Evolutionary conservation across 2,329 filamentous ascomycete species (phyloP), one percentile per base, ranked within the genome.

Genomic region (Pseudogymnoascus sp.): DNA sequence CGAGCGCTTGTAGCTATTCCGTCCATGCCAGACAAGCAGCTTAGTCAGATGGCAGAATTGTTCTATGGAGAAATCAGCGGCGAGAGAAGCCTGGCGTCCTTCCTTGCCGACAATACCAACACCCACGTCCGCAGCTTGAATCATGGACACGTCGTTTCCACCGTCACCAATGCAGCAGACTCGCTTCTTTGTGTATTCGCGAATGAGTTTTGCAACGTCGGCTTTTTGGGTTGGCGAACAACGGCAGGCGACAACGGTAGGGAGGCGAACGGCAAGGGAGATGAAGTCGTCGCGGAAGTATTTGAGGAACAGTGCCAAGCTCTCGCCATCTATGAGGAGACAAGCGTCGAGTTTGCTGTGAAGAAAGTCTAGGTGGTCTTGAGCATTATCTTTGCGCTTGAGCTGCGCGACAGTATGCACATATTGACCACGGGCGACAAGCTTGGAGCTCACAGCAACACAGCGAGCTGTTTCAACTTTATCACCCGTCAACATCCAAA

Each of bases 401-500:
- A 97, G 78, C 73, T 92, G 92, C 40, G 89, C 83, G 45, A 99
- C 88, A 0, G 93, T 97, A 75, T 97, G 92, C 65, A 99, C 96
- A 73, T 93, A 94, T 75, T 99, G 95, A 1, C 93, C 93, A 65
- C 94, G 82, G 3, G 92, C 88, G 12, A 99, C 94, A 5, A 99
- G 82, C 74, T 97, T 97, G 31, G 93, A 92, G 71, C 89, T 95
- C 45, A 99, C 89, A 1, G 94, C 95, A 10, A 99, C 93, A 74
- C 94, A 99, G 36, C 94, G 87, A 13, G 94, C 94, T 12, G 94
- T 99, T 76, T 99, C 94, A 2, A 99, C 90, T 76, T 99, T 99
- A 80, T 99, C 94, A 55, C 94, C 94, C 0, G 94, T 99, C 72
- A 99, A 80, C 94, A 99, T 99, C 94, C 94, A 99, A 59, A 99